Percentiles rank a stretch among this genome's conserved stretches.
Conservation (phyloP, 495 filamentous ascomycete genomes). For the Pseudevernia furfuracea region DNA sequence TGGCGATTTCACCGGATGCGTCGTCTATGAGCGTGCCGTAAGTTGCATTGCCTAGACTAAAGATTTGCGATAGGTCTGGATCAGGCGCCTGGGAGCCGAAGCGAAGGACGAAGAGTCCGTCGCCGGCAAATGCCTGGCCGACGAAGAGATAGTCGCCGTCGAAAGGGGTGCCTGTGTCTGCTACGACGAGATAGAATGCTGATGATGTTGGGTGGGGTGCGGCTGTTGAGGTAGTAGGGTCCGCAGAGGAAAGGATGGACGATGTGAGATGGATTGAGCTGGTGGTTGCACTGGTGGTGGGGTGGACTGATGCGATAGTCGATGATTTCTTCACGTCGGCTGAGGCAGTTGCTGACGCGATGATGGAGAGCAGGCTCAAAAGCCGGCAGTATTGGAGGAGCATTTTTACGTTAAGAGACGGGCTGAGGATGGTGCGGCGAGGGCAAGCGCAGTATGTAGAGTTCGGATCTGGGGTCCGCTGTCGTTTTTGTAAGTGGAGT, state of each 20-base stretch:
- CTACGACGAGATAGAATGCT: background rate
- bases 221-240: background rate
- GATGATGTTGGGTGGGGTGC: background rate
- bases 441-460: background rate
- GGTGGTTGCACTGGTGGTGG: background rate
- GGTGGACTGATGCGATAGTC: background rate
- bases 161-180: background rate
- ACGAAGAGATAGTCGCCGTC: too few species aligned
- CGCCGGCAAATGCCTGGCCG: too few species aligned
- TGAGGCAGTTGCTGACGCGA: background rate
- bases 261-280: background rate
- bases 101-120: too few species aligned
- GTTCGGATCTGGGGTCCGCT: background rate
- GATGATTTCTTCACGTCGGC: too few species aligned
- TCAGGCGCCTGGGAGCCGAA: too few species aligned
- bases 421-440: background rate
- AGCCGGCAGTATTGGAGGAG: background rate
- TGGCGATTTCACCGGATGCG: too few species aligned
- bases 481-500: background rate
- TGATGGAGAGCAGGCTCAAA: background rate
- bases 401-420: background rate
- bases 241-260: too few species aligned
- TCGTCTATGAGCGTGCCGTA: too few species aligned
- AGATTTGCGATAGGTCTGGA: too few species aligned
- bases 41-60: too few species aligned